A percentile compares a stretch with the other conserved stretches of the same genome.
phyloP scores from a whole-genome alignment of 768 basidiomycete genomes.

The Glaciozyma antarctica region DNA sequence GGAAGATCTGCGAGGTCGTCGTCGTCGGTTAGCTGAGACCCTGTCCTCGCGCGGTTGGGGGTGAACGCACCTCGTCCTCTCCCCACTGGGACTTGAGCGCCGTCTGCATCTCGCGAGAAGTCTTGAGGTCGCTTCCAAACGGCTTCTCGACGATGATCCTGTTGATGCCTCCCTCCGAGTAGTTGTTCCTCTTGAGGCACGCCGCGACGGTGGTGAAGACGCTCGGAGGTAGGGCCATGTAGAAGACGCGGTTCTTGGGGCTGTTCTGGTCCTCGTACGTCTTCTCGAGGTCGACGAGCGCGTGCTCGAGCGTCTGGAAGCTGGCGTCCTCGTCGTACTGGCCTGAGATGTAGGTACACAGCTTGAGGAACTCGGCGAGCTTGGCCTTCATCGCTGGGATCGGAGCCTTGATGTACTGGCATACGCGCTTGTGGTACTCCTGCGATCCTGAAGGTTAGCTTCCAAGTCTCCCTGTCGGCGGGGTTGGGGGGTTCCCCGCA shows the following conservation, averaged over 20 bases:
- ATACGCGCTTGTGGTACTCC: slow-evolving; percentile 76
- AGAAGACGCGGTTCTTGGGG: slow-evolving; percentile 72
- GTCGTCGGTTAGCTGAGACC: slow-evolving; percentile 50
- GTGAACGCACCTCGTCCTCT: slow-evolving; percentile 59
- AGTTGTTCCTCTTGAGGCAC: slow-evolving; percentile 72
- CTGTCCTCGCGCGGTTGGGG: neutral
- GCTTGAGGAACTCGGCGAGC: slow-evolving; percentile 72
- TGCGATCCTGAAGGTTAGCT: slow-evolving; percentile 15
- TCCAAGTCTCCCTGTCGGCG: neutral
- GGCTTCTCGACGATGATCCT: slow-evolving; percentile 97
- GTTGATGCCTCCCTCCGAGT: slow-evolving; percentile 62
- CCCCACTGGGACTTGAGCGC: slow-evolving; percentile 78
- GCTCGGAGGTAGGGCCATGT: slow-evolving; percentile 92
- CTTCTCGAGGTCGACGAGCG: slow-evolving; percentile 68
- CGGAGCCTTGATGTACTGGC: slow-evolving; percentile 72
- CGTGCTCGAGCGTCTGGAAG: slow-evolving; percentile 65
- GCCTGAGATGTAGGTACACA: slow-evolving; percentile 76
- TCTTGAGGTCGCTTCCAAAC: slow-evolving; percentile 88
- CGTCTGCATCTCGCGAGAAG: slow-evolving; percentile 64
- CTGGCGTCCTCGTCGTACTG: slow-evolving; percentile 73
- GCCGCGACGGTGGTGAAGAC: slow-evolving; percentile 86
- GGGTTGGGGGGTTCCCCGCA: neutral
- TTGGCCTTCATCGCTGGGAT: slow-evolving; percentile 51
- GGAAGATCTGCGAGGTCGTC: slow-evolving; percentile 61
- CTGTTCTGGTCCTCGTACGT: slow-evolving; percentile 60